Base-by-base conservation (phyloP, 495 filamentous ascomycete genomes). In the Tuber brumale region DNA sequence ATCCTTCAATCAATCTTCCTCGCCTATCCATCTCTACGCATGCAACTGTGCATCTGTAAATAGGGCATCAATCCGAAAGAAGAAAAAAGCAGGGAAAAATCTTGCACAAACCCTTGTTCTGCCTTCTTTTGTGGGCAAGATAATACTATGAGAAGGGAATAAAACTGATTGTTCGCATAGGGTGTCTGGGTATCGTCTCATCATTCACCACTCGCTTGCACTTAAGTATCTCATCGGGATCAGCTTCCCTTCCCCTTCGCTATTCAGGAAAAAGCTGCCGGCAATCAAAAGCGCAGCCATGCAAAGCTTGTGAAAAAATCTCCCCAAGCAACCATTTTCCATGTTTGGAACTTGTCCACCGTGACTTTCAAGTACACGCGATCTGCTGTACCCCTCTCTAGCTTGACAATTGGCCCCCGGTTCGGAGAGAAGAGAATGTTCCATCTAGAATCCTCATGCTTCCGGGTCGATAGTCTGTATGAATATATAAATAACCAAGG, bases 11-110 rank as follows among this genome's bases (percentile, higher is more conserved):
- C 51, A 76, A 37, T 76, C 51, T 73, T 41, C 27, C 45, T 78
- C 77, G 77, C 74, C 74, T 76, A 66, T 66, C 57, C 57, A 66
- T 35, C 27, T 27, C 74, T 71, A 73, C 35, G 44, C 41, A 35
- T 75, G 61, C 70, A 41, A 61, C 71, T 71, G 23, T 45, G 66
- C 73, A 66, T 3, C 77, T 76, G 3, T 71, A 71, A 76, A 76
- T 76, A 76, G 74, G 51, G 10, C 19, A 70, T 76, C 45, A 76
- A 76, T 41, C 77, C 61, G 61, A n/a, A 5, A 0, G 10, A 27
- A 61, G 4, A 61, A 27, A 35, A 35, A 19, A 3, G 7, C 9
- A 57, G 2, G 10, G 27, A 4, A 66, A 66, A 66, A 66, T 31
- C 27, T 14, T 31, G 57, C 27, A 3, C 31, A 66, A 66, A 66